These are phyloP conservation scores for Typha latifolia DNA, from an alignment of 176 grass and related monocot genomes.

Conservation along the genomic window DNA sequence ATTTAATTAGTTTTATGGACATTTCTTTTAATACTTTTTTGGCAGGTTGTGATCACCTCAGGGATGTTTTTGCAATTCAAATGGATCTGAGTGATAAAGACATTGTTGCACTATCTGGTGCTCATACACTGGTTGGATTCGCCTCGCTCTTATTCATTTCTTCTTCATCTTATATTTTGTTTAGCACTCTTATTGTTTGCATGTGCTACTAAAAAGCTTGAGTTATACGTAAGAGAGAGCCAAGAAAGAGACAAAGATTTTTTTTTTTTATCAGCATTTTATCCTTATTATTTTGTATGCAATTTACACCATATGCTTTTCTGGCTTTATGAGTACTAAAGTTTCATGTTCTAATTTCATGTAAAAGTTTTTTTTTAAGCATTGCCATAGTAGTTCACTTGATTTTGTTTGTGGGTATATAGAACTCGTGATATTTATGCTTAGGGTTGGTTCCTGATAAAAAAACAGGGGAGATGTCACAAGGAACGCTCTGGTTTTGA, in stretches of 20 bases:
- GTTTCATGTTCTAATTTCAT: no score
- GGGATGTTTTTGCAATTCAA: conserved; percentile 66
- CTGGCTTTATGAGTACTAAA: no score
- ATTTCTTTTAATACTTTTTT: background rate
- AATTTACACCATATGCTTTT: no score
- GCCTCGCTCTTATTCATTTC: background rate
- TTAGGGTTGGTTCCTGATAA: background rate
- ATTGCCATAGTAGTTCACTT: no score
- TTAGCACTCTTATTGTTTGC: background rate
- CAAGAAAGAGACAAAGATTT: no score
- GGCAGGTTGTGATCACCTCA: conserved; percentile 76
- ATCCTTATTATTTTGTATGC: no score
- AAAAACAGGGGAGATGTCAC: conserved; percentile 69
- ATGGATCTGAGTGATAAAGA: conserved; percentile 96
- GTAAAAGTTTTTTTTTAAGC: no score
- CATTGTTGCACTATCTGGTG: conserved; percentile 94
- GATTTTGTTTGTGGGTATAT: background rate
- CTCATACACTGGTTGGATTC: conserved; percentile 60
- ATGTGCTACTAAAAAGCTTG: background rate
- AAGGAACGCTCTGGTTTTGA: conserved; percentile 87
- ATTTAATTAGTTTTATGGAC: background rate
- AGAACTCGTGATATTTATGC: background rate
- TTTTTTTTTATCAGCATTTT: no score
- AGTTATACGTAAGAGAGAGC: no score
- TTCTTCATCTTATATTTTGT: background rate